Evolutionary conservation across 2,329 filamentous ascomycete species (phyloP).

Genomic region (Neurospora sp.): DNA sequence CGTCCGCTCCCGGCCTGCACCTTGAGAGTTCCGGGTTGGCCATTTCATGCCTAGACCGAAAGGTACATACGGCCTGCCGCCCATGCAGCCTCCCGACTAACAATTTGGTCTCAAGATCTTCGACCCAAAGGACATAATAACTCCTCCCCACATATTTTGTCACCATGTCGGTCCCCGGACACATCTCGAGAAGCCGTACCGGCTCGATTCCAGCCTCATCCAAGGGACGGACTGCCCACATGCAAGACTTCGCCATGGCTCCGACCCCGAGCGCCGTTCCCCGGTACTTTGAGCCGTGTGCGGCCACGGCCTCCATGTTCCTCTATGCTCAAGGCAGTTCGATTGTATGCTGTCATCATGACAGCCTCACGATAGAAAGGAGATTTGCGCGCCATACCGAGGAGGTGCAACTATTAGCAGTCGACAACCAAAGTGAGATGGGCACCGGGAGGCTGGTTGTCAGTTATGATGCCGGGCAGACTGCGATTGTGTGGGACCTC

Average conservation of each 20-base stretch:
- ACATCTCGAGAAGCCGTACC: constrained; percentile 48
- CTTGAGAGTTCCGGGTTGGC: constrained; percentile 1
- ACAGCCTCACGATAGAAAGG: constrained; percentile 80
- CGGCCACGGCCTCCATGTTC: constrained; percentile 83
- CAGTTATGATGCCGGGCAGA: constrained; percentile 85
- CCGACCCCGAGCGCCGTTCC: constrained; percentile 28
- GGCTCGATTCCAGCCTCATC: constrained; percentile 39
- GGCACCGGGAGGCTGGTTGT: constrained; percentile 80
- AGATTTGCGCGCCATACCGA: constrained; percentile 77
- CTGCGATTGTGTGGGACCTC: constrained; percentile 93
- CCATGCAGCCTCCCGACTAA: constrained; percentile 20
- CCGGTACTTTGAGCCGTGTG: constrained; percentile 71
- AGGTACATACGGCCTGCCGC: constrained; percentile 1
- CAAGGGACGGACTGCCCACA: constrained; percentile 34
- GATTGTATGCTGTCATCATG: constrained; percentile 83
- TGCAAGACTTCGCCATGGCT: constrained; percentile 46
- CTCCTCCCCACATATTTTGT: constrained; percentile 14
- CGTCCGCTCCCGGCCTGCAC: background rate
- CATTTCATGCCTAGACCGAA: constrained; percentile 15
- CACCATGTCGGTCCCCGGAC: constrained; percentile 48
- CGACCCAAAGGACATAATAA: constrained; percentile 10
- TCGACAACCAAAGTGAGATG: constrained; percentile 83
- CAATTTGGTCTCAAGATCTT: constrained; percentile 10
- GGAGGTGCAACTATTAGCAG: constrained; percentile 72
- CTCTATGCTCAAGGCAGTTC: constrained; percentile 77